Base-by-base conservation (phyloP, 495 filamentous ascomycete genomes). In the Xylaria scruposa region DNA sequence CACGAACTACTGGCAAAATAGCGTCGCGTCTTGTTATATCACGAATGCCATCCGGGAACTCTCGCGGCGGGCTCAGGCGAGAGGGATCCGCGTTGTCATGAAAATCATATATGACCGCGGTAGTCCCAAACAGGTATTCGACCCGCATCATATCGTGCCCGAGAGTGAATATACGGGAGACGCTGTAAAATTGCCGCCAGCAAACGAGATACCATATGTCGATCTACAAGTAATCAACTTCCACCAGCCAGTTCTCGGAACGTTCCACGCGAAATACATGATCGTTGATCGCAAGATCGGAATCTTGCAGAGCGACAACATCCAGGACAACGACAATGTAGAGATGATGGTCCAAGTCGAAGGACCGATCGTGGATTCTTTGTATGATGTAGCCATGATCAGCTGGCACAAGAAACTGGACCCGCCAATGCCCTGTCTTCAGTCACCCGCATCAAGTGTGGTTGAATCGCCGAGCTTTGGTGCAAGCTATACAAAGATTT, bases 291-390 rank as follows among this genome's bases (percentile, higher is more conserved):
- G 92, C 3, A 86, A 86, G 72, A 83, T 91, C 44, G 92, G 87
- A 2, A 79, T 92, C 1, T 72, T 94, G 4, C 88, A 90, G 78
- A 94, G 91, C 81, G 93, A 92, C 76, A 94, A 94, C 72, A 90
- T 94, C 61, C 89, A 91, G 82, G 91, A 93, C 70, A 93, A 92
- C 67, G 90, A 92, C 71, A 94, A 94, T 71, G 47, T 93, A 54
- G 91, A 94, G 81, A 95, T 95, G 92, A 88, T 93, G 85, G 81
- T 87, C n/a, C 90, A 92, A 44, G 74, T 94, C 15, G 91, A 95
- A 77, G 92, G 92, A 0, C 89, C 91, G 0, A 91, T 94, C 71
- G 91, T 94, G 1, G 91, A 94, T 76, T 86, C 87, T 3, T 75
- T 95, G 46, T 94, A 93, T 72, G 92, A 95, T 70, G 88, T 88